Evolutionary conservation across 2,329 filamentous ascomycete genomes (phyloP).

Genomic region (Exophiala alcalophila): DNA sequence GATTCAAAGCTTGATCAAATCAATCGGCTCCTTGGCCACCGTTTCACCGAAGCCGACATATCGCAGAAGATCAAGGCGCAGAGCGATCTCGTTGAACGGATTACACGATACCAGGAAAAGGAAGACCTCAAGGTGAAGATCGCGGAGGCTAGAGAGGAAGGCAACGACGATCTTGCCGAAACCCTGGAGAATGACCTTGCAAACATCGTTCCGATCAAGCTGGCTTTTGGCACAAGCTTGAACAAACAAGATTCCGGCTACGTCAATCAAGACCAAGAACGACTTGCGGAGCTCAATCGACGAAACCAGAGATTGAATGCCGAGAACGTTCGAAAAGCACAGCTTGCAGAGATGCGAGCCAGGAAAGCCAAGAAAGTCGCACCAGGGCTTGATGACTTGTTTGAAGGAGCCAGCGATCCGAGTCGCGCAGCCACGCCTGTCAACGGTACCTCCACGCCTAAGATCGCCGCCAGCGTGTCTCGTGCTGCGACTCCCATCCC

Average conservation of each 20-base stretch:
- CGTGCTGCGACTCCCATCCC: conserved; percentile 35
- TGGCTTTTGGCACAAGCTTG: conserved; percentile 69
- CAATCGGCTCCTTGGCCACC: conserved; percentile 71
- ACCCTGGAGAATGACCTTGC: conserved; percentile 50
- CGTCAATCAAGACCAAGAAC: conserved; percentile 68
- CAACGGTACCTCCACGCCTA: conserved; percentile 53
- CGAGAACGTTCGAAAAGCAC: conserved; percentile 87
- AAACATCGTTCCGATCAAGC: conserved; percentile 54
- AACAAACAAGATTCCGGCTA: conserved; percentile 52
- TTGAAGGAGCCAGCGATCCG: conserved; percentile 44
- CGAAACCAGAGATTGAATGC: conserved; percentile 80
- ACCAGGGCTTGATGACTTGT: conserved; percentile 44
- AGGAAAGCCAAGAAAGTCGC: conserved; percentile 46
- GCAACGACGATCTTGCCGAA: conserved; percentile 58
- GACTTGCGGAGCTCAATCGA: conserved; percentile 76
- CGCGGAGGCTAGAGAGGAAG: conserved; percentile 62
- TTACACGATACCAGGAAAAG: conserved; percentile 61
- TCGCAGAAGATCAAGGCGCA: conserved; percentile 73
- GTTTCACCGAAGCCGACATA: conserved; percentile 80
- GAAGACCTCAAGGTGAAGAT: conserved; percentile 64
- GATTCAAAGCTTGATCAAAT: conserved; percentile 75
- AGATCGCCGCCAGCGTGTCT: conserved; percentile 35
- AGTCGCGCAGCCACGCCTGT: conserved; percentile 50
- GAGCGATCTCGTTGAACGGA: conserved; percentile 64
- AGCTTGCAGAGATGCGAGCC: conserved; percentile 72